Conservation (phyloP, 1,284 basidiomycete species). For the Heterobasidion parviporum region DNA sequence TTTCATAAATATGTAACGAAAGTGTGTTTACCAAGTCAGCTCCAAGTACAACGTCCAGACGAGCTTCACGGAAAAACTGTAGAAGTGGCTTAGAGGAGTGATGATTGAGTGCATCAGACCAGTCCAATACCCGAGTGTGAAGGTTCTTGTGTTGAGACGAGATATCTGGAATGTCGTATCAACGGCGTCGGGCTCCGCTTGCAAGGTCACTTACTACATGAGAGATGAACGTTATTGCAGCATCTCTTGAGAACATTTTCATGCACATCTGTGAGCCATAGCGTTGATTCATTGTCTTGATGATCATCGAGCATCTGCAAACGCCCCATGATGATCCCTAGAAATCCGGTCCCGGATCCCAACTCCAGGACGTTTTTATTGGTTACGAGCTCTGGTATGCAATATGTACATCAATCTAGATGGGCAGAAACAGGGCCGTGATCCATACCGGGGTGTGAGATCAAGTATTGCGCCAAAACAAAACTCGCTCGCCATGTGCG, state of each 20-base stretch:
- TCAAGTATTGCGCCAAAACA: slow-evolving; percentile 55
- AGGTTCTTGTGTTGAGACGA: slow-evolving; percentile 41
- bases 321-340: slow-evolving; percentile 52
- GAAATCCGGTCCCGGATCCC: slow-evolving; percentile 65
- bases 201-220: slow-evolving; percentile 48
- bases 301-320: slow-evolving; percentile 31
- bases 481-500: slow-evolving; percentile 72
- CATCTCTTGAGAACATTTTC: slow-evolving; percentile 58
- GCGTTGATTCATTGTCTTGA: slow-evolving; percentile 6
- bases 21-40: slow-evolving; percentile 52
- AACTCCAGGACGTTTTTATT: slow-evolving; percentile 54
- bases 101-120: slow-evolving; percentile 46
- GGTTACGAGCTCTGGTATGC: slow-evolving; percentile 36
- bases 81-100: slow-evolving; percentile 15
- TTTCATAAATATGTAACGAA: background rate
- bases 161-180: slow-evolving; percentile 30
- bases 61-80: slow-evolving; percentile 31
- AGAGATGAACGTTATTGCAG: slow-evolving; percentile 42
- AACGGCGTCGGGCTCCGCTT: background rate
- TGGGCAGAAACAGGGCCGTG: background rate
- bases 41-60: slow-evolving; percentile 53
- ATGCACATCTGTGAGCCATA: slow-evolving; percentile 63
- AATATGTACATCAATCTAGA: background rate
- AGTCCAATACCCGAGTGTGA: slow-evolving; percentile 44
- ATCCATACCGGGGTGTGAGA: slow-evolving; percentile 38